phyloP scores from a whole-genome alignment of 2,329 filamentous ascomycete species.

The Grosmannia penicillata region DNA sequence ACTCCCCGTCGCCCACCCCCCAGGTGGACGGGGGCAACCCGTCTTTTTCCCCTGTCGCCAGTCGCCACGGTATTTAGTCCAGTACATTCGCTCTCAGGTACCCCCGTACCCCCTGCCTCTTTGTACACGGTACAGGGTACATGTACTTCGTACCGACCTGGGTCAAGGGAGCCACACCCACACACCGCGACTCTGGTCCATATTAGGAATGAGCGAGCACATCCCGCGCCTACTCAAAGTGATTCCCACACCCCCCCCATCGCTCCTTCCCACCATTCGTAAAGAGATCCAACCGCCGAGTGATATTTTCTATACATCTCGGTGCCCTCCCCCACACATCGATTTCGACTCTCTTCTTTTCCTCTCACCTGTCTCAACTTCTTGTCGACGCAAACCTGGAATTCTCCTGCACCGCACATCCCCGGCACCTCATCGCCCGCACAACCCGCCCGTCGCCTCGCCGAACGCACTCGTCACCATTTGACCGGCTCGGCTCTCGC shows the following conservation, averaged over 20 bases:
- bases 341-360: conserved; percentile 4
- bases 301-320: conserved; percentile 16
- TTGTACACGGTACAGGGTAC: conserved; percentile 7
- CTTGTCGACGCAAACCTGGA: too few relatives aligned
- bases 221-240: conserved; percentile 9
- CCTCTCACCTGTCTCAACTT: conserved; percentile 4
- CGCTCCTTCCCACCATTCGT: too few relatives aligned
- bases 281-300: conserved; percentile 8
- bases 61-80: background rate
- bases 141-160: too few relatives aligned
- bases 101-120: conserved; percentile 7
- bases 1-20: too few relatives aligned
- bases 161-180: conserved; percentile 8
- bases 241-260: conserved; percentile 6
- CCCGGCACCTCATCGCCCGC: too few relatives aligned
- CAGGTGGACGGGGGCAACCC: background rate
- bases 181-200: conserved; percentile 13
- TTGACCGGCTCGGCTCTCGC: too few relatives aligned
- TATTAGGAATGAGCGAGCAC: conserved; percentile 8
- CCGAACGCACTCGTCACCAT: too few relatives aligned
- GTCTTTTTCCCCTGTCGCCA: background rate
- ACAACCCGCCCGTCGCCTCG: too few relatives aligned
- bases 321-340: conserved; percentile 11
- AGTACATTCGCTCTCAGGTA: too few relatives aligned
- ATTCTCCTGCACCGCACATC: too few relatives aligned